Percentiles rank a stretch among this genome's conserved stretches.
phyloP scores from a whole-genome alignment of 2,329 filamentous ascomycete species.

The Ascosphaera acerosa region DNA sequence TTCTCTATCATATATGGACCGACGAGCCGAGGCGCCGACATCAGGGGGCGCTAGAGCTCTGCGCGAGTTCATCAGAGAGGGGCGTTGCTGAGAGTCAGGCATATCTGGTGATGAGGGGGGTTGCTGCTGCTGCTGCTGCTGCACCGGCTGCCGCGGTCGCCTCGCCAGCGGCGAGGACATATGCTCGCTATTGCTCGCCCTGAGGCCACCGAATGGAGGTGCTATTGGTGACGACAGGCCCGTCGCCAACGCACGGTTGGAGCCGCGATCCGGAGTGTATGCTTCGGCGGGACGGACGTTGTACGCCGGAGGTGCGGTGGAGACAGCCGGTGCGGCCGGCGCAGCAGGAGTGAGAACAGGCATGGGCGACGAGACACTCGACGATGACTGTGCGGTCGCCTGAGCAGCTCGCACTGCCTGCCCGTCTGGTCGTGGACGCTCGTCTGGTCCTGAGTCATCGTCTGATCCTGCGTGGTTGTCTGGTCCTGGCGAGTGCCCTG shows the following conservation, averaged over 20 bases:
- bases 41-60: too few relatives aligned
- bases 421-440: too few relatives aligned
- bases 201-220: too few relatives aligned
- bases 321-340: constrained; percentile 16
- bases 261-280: constrained; percentile 23
- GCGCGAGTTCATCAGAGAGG: too few relatives aligned
- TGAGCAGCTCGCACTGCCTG: too few relatives aligned
- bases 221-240: neutral
- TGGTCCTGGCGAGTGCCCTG: too few relatives aligned
- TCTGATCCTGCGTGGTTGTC: too few relatives aligned
- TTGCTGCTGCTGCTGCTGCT: constrained; percentile 11
- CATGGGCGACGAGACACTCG: neutral
- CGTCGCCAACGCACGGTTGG: constrained; percentile 6
- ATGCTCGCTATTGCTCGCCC: too few relatives aligned
- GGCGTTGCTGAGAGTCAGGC: constrained; percentile 11
- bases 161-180: too few relatives aligned
- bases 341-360: constrained; percentile 14
- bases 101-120: constrained; percentile 18
- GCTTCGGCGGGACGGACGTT: constrained; percentile 20
- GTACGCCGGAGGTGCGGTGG: constrained; percentile 16
- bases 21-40: too few relatives aligned
- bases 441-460: constrained; percentile 4
- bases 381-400: too few relatives aligned
- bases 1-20: too few relatives aligned
- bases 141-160: constrained; percentile 10